phyloP scores from a whole-genome alignment of 208 protist species.

The Zelonia costaricensis region DNA sequence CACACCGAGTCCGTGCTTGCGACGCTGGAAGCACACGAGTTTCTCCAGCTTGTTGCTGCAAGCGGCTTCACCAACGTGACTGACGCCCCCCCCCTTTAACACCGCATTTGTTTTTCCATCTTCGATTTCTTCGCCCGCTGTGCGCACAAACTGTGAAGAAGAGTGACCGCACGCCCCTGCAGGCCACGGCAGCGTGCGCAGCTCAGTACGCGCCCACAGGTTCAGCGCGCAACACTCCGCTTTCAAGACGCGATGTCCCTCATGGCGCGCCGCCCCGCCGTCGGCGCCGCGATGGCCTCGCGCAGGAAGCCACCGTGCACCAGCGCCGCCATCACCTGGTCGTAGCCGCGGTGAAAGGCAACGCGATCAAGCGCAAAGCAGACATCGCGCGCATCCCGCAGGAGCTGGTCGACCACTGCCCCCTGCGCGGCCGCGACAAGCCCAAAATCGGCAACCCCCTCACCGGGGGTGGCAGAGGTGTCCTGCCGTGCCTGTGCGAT shows the following conservation, averaged over 20 bases:
- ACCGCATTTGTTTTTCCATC: too few species aligned
- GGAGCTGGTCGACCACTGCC: slow-evolving; percentile 8
- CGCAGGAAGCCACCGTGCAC: slow-evolving; percentile 41
- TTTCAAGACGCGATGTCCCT: background rate
- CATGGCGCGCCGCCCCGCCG: slow-evolving; percentile 39
- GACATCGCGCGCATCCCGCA: slow-evolving; percentile 55
- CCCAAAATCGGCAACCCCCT: background rate
- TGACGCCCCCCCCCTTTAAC: too few species aligned
- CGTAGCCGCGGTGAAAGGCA: slow-evolving; percentile 37
- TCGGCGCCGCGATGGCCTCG: slow-evolving; percentile 54
- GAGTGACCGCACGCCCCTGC: too few species aligned
- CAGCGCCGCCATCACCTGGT: slow-evolving; percentile 63
- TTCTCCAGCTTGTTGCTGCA: too few species aligned
- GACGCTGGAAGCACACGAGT: too few species aligned
- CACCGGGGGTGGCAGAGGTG: background rate
- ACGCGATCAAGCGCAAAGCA: slow-evolving; percentile 76
- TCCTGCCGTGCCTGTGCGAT: slow-evolving; percentile 6
- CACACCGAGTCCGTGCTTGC: too few species aligned
- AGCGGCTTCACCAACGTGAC: too few species aligned
- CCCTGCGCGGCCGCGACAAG: background rate
- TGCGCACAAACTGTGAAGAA: too few species aligned
- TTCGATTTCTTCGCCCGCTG: too few species aligned
- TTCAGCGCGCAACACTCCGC: too few species aligned
- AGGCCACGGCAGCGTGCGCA: too few species aligned
- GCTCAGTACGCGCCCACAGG: too few species aligned